Conservation (phyloP, 2,329 filamentous ascomycete genomes). For the Trichoderma sp. region DNA sequence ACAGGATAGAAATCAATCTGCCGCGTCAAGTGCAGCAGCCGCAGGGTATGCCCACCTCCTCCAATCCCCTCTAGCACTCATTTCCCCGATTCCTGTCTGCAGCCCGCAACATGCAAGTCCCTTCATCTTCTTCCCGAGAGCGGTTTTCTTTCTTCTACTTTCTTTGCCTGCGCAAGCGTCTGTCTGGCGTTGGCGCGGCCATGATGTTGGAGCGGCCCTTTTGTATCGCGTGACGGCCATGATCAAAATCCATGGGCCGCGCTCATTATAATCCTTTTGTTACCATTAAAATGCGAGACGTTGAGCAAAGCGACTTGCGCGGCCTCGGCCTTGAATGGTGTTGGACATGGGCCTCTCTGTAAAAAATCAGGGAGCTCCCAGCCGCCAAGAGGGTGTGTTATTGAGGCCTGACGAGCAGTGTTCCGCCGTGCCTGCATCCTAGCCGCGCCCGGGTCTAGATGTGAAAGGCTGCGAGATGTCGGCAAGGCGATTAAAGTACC, state of each 20-base stretch:
- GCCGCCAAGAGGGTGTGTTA: slow-evolving; percentile 12
- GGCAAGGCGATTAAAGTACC: slow-evolving; percentile 22
- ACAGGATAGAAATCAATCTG: slow-evolving; percentile 29
- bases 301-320: slow-evolving; percentile 22
- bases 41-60: slow-evolving; percentile 37
- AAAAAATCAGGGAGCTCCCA: slow-evolving; percentile 21
- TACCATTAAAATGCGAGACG: slow-evolving; percentile 22
- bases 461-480: slow-evolving; percentile 14
- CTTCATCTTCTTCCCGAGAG: background rate
- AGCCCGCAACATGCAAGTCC: background rate
- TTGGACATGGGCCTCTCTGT: slow-evolving; percentile 21
- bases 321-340: slow-evolving; percentile 13
- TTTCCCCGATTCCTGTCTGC: slow-evolving; percentile 26
- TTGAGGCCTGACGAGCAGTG: slow-evolving; percentile 3
- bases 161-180: background rate
- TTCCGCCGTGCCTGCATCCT: slow-evolving; percentile 17
- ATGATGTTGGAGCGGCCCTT: slow-evolving; percentile 17
- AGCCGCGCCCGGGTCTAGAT: slow-evolving; percentile 16
- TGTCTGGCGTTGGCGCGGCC: background rate
- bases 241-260: slow-evolving; percentile 17
- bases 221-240: slow-evolving; percentile 24
- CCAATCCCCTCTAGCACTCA: slow-evolving; percentile 28
- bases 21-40: slow-evolving; percentile 29
- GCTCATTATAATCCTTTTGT: slow-evolving; percentile 15
- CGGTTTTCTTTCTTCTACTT: background rate